Percentiles rank a stretch among this genome's conserved stretches.
Evolutionary conservation across 805 yeast species (phyloP).

Genomic region (Candida koratica): DNA sequence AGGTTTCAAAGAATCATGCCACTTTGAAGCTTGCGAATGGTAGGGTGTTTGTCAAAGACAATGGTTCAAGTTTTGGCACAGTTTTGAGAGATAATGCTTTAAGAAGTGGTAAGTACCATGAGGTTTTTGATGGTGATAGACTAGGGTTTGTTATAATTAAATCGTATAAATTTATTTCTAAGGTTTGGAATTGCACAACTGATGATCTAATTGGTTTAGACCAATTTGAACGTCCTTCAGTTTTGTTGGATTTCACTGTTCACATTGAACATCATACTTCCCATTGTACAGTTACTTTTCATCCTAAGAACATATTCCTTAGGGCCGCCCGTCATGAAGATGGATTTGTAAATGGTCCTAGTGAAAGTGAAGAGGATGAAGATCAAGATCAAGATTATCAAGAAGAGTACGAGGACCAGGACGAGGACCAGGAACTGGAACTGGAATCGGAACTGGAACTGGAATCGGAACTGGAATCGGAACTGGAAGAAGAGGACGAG

Average conservation of each 20-base stretch:
- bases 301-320: no score
- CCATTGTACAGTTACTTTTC: no score
- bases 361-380: no score
- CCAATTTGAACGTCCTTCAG: conserved; percentile 20
- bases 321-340: no score
- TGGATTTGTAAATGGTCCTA: no score
- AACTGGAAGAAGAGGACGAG: no score
- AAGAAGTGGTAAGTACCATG: conserved; percentile 17
- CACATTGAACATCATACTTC: neutral
- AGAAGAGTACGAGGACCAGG: no score
- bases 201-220: conserved; percentile 15
- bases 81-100: conserved; percentile 26
- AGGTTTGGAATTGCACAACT: neutral
- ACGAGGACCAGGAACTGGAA: no score
- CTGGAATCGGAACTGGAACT: no score
- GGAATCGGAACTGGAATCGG: no score
- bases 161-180: conserved; percentile 15
- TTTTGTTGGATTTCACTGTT: conserved; percentile 14
- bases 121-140: conserved; percentile 22
- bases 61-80: conserved; percentile 39
- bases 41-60: conserved; percentile 24
- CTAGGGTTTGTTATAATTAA: conserved; percentile 35
- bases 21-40: conserved; percentile 17
- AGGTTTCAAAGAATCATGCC: conserved; percentile 40
- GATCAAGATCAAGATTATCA: no score